Evolutionary conservation across 306 rosid species (phyloP), one percentile per base, ranked within the genome.

Genomic region (Quercus bicolor): DNA sequence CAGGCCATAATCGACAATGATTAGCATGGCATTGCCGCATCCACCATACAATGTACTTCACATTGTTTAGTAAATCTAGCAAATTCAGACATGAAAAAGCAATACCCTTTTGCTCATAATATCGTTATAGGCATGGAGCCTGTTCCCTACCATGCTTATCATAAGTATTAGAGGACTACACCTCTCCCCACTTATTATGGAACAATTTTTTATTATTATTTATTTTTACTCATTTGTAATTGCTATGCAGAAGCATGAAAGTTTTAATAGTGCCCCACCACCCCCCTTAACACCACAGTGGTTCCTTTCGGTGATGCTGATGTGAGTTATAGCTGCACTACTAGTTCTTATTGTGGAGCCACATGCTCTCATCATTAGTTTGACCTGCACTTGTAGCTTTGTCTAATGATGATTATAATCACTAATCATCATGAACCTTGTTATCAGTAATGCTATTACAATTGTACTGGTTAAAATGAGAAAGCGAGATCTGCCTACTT

Each of bases 271-370:
- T 80, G 85, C 71, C 85, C 81, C 84, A 74, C 77, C 81, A 40
- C 37, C 77, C 81, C 81, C 37, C 64, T 75, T 20, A 15, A 53
- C 16, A 43, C 21, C 33, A 52, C 28, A 56, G 77, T 56, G 78
- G 84, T 70, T 77, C 80, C 89, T 91, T 92, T 92, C 94, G 97
- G 97, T 90, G 97, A 82, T 79, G 72, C 76, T 62, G 83, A 77
- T 77, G 86, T 79, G 65, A 76, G 77, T 78, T 80, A 72, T 81
- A 56, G 74, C 34, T 14, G 29, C n/a, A 80, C n/a, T 60, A 70
- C 75, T 54, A 48, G 62, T 69, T 80, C 79, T 75, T 77, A 88
- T 78, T 51, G 72, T 77, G 78, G 43, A 81, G 84, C 70, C 91
- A 82, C 90, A 85, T 89, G 91, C 73, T 71, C 81, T 79, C 82